These are phyloP conservation scores for Chaetothyriales sp. DNA, from an alignment of 2,329 filamentous ascomycete species.

Conservation along the genomic window DNA sequence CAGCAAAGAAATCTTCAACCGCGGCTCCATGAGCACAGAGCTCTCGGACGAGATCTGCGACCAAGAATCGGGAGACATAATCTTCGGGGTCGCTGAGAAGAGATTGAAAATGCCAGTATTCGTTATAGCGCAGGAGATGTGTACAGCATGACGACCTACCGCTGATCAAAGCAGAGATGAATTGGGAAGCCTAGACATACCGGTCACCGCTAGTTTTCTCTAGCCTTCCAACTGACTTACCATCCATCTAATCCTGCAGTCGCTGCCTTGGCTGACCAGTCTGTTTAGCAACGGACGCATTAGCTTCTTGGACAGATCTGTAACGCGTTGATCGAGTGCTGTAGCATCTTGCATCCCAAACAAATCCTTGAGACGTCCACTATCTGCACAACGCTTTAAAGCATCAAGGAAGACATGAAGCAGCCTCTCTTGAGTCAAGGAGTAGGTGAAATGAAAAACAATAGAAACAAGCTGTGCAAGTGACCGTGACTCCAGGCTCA, in stretches of 20 bases:
- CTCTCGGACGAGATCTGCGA: slow-evolving; percentile 12
- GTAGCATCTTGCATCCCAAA: neutral
- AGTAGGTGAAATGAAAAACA: slow-evolving; percentile 9
- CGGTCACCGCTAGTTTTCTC: neutral
- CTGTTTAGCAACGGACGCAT: neutral
- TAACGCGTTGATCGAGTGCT: neutral
- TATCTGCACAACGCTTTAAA: neutral
- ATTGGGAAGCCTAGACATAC: neutral
- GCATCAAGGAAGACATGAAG: slow-evolving; percentile 12
- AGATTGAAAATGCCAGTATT: neutral
- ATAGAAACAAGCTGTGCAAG: slow-evolving; percentile 7
- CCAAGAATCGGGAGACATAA: slow-evolving; percentile 8
- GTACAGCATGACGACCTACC: neutral
- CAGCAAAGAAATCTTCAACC: slow-evolving; percentile 2
- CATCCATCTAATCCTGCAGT: neutral
- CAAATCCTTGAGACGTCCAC: neutral
- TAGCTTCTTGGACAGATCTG: neutral
- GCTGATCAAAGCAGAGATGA: neutral
- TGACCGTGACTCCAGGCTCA: slow-evolving; percentile 8
- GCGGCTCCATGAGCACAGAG: slow-evolving; percentile 4
- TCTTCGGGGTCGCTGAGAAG: neutral
- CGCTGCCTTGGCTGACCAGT: neutral
- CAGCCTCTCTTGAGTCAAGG: slow-evolving; percentile 6
- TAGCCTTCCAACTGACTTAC: neutral
- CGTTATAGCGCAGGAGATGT: neutral